Base-by-base conservation (phyloP, 2,329 filamentous ascomycete species). In the Pseudogymnoascus sp. region DNA sequence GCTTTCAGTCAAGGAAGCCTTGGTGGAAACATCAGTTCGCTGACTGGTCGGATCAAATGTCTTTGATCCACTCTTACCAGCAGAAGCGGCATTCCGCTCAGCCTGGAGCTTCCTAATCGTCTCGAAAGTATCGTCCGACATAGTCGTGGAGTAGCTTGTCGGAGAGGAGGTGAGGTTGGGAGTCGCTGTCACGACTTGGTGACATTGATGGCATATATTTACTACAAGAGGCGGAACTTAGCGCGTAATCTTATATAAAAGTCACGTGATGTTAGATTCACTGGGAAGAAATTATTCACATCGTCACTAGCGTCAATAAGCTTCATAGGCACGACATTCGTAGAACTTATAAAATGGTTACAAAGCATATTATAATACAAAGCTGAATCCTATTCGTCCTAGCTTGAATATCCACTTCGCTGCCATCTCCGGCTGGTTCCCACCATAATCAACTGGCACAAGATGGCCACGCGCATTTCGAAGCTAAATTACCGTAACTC, bases 1-100 rank as follows among this genome's bases (percentile, higher is more conserved):
- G 72, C 83, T 84, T 68, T 97, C 92, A 73, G 85, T 95, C 72
- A 97, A 82, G 74, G 90, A 96, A 75, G 89, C 90, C 83, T 96
- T 97, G 75, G 87, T 92, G 69, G 89, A 90, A 72, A 81, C 81
- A 80, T 94, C 88, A 80, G 83, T 85, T 76, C 90, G 90, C 79
- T 96, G 91, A 78, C 78, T 87, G 71, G 86, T 84, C 66, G 84
- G 80, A 77, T 94, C 90, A 75, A 90, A 88, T 75, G 86, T 83
- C 79, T 85, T 88, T 74, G 87, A 88, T 77, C 88, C 87, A 80
- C 92, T 92, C 80, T 90, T 94, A 66, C 80, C 82, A 70, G 87
- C 84, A 69, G 88, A 83, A 70, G 84, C 81, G 74, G 88, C 88
- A 76, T 96, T 96, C 74, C 92, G 90, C 88, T 96, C 91, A 76